Evolutionary conservation across 495 filamentous ascomycete genomes (phyloP).

Genomic region (Glonium stellatum): DNA sequence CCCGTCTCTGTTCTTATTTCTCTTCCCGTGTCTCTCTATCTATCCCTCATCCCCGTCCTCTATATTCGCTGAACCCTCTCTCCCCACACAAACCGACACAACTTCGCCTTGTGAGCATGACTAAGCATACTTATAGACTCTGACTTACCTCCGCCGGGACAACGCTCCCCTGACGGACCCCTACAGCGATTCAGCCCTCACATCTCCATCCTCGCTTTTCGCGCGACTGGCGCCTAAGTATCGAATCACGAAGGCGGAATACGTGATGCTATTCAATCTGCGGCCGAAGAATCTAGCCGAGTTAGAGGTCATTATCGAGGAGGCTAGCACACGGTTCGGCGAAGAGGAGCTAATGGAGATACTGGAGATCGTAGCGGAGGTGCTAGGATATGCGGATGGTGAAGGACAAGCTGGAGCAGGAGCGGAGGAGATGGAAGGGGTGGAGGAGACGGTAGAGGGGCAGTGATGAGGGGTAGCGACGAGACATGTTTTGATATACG

Average conservation of each 20-base stretch:
- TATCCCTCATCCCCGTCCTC: too few relatives aligned
- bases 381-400: neutral
- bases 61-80: too few relatives aligned
- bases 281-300: constrained; percentile 4
- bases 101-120: neutral
- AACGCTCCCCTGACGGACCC: neutral
- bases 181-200: constrained; percentile 1
- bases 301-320: constrained; percentile 21
- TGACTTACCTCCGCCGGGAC: constrained; percentile 11
- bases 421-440: neutral
- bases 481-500: too few relatives aligned
- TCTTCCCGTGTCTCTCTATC: too few relatives aligned
- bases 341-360: constrained; percentile 5
- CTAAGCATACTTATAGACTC: neutral
- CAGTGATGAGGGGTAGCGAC: too few relatives aligned
- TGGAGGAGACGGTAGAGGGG: too few relatives aligned
- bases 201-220: constrained; percentile 15
- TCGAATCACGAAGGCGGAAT: constrained; percentile 21
- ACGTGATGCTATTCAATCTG: constrained; percentile 23
- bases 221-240: constrained; percentile 18
- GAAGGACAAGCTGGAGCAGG: neutral
- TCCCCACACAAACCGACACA: neutral
- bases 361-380: neutral
- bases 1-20: too few relatives aligned
- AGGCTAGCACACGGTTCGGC: constrained; percentile 5